phyloP scores from a whole-genome alignment of 495 filamentous ascomycete species.

The Cladorrhinum samala region DNA sequence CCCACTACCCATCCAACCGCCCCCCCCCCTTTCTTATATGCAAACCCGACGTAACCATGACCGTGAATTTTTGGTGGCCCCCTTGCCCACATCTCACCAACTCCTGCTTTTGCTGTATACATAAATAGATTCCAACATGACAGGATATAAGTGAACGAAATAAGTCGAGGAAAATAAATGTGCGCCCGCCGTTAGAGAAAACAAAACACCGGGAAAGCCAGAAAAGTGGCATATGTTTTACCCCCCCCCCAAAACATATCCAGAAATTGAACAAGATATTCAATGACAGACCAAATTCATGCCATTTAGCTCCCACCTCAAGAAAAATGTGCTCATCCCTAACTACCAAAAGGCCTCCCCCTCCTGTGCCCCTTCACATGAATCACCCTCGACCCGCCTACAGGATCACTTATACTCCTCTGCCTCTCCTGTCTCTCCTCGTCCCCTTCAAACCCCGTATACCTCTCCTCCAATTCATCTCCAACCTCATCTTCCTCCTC shows the following conservation, averaged over 20 bases:
- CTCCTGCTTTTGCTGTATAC: too few species aligned
- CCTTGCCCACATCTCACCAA: too few species aligned
- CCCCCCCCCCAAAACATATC: too few species aligned
- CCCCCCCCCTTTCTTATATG: slow-evolving; percentile 5
- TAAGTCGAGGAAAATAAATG: too few species aligned
- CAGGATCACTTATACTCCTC: slow-evolving; percentile 45
- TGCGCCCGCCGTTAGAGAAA: too few species aligned
- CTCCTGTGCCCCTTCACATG: not conserved
- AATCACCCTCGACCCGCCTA: slow-evolving; percentile 11
- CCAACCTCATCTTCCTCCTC: slow-evolving; percentile 15
- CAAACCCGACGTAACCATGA: slow-evolving; percentile 6
- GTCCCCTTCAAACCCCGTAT: slow-evolving; percentile 34
- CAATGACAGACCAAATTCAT: too few species aligned
- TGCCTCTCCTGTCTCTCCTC: slow-evolving; percentile 47
- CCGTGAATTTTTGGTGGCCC: too few species aligned
- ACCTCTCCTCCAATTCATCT: slow-evolving; percentile 7
- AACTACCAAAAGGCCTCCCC: not conserved
- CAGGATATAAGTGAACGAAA: too few species aligned
- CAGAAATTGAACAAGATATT: too few species aligned
- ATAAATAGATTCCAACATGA: too few species aligned
- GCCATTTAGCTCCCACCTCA: not conserved
- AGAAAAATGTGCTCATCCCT: not conserved
- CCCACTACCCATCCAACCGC: not conserved
- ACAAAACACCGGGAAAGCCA: too few species aligned
- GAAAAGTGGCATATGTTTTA: too few species aligned